These are phyloP conservation scores for Xylaria sp. DNA, from an alignment of 2,329 filamentous ascomycete genomes.

Conservation along the genomic window DNA sequence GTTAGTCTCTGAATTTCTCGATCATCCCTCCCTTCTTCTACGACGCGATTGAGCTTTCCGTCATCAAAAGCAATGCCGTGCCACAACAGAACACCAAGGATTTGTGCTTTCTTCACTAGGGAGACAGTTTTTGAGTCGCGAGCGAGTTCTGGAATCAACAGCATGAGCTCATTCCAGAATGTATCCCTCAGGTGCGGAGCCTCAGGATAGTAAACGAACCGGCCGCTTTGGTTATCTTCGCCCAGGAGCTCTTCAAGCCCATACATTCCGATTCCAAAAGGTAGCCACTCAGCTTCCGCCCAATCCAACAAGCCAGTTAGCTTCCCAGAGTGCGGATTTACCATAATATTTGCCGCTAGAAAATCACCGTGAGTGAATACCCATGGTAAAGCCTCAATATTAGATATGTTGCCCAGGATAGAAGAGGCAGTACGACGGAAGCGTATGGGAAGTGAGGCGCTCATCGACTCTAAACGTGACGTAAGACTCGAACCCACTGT, in stretches of 20 bases:
- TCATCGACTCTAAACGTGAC: constrained; percentile 54
- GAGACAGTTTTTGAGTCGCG: constrained; percentile 38
- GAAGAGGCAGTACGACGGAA: constrained; percentile 46
- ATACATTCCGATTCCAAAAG: constrained; percentile 69
- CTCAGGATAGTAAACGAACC: constrained; percentile 58
- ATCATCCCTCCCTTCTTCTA: constrained; percentile 61
- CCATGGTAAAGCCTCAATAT: constrained; percentile 60
- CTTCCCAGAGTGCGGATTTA: constrained; percentile 55
- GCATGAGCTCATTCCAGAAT: constrained; percentile 61
- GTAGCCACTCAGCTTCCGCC: constrained; percentile 70
- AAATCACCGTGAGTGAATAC: constrained; percentile 71
- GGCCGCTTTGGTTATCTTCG: constrained; percentile 47
- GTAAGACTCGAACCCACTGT: constrained; percentile 55
- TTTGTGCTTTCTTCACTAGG: constrained; percentile 56
- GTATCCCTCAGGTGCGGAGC: constrained; percentile 55
- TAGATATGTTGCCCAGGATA: constrained; percentile 46
- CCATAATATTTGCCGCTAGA: constrained; percentile 66
- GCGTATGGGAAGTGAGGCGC: constrained; percentile 50
- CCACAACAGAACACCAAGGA: constrained; percentile 69
- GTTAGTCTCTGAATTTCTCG: constrained; percentile 65
- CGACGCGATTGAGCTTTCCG: constrained; percentile 66
- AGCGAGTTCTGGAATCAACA: constrained; percentile 51
- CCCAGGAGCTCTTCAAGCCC: constrained; percentile 70
- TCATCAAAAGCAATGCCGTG: constrained; percentile 72
- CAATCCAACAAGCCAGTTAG: constrained; percentile 70